Percentiles rank a stretch among this genome's conserved stretches.
These are phyloP conservation scores for Saccharomycopsis sp. DNA, from an alignment of 805 yeast species.

Conservation along the genomic window DNA sequence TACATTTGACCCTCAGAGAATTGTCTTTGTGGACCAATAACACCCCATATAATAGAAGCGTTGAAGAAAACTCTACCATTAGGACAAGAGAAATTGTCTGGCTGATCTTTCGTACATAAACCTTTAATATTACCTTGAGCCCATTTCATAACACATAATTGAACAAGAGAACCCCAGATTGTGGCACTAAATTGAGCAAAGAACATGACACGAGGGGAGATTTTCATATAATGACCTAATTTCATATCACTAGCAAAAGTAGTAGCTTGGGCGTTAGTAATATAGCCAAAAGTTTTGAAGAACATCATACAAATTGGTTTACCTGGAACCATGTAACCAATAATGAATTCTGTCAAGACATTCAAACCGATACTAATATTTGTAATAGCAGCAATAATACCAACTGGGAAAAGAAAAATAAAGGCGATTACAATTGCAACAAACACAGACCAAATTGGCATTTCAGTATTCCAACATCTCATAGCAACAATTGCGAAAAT, in stretches of 20 bases:
- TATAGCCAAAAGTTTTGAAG: slow-evolving; percentile 42
- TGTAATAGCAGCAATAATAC: slow-evolving; percentile 36
- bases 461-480: slow-evolving; percentile 32
- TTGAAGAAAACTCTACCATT: slow-evolving; percentile 36
- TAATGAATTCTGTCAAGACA: slow-evolving; percentile 43
- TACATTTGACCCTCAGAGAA: slow-evolving; percentile 40
- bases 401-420: slow-evolving; percentile 40
- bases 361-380: slow-evolving; percentile 38
- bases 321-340: slow-evolving; percentile 46
- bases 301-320: slow-evolving; percentile 43
- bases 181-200: slow-evolving; percentile 38
- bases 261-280: slow-evolving; percentile 43
- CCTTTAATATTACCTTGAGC: slow-evolving; percentile 28
- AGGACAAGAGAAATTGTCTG: slow-evolving; percentile 39
- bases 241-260: slow-evolving; percentile 47
- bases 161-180: slow-evolving; percentile 33
- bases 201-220: slow-evolving; percentile 54
- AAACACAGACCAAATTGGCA: slow-evolving; percentile 52
- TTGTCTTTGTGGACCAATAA: slow-evolving; percentile 51
- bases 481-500: slow-evolving; percentile 38
- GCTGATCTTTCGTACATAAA: slow-evolving; percentile 34
- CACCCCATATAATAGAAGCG: slow-evolving; percentile 56
- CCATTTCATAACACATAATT: slow-evolving; percentile 34
- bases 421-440: slow-evolving; percentile 39
- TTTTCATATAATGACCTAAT: slow-evolving; percentile 52